A percentile compares a stretch with the other conserved stretches of the same genome.
Evolutionary conservation across 371 early-diverging fungal species (phyloP).

Genomic region (Fennellomyces sp.): DNA sequence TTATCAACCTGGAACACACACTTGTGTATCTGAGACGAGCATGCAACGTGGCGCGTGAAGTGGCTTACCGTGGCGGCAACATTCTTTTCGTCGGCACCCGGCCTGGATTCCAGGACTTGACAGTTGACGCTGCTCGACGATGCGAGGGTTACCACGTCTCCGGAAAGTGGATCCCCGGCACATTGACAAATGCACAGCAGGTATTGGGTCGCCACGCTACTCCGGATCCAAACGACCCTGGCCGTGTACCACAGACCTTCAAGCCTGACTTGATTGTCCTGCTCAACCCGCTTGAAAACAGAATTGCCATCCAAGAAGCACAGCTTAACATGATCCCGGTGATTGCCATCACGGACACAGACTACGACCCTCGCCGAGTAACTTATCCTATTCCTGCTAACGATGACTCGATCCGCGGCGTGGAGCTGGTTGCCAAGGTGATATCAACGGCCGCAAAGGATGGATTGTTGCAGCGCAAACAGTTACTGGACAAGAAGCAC

Average conservation of each 20-base stretch:
- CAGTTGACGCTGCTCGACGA: constrained; percentile 81
- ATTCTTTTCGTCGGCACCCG: constrained; percentile 92
- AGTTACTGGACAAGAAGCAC: constrained; percentile 11
- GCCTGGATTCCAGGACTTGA: constrained; percentile 64
- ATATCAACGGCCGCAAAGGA: constrained; percentile 80
- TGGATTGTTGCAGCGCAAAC: constrained; percentile 55
- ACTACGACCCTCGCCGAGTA: constrained; percentile 87
- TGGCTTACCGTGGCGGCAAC: constrained; percentile 81
- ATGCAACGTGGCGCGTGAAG: constrained; percentile 72
- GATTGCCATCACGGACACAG: constrained; percentile 91
- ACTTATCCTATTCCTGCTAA: constrained; percentile 97
- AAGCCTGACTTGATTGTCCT: constrained; percentile 91
- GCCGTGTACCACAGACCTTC: constrained; percentile 58
- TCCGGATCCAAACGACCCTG: constrained; percentile 58
- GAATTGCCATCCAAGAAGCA: constrained; percentile 84
- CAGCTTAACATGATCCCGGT: constrained; percentile 84
- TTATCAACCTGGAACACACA: constrained; percentile 95
- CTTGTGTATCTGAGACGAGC: constrained; percentile 87
- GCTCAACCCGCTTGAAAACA: constrained; percentile 84
- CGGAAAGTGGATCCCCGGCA: constrained; percentile 87
- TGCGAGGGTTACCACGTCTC: constrained; percentile 83
- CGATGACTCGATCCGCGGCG: constrained; percentile 85
- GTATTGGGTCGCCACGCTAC: constrained; percentile 71
- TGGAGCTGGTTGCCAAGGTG: constrained; percentile 85
- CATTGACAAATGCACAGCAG: constrained; percentile 85